Evolutionary conservation across 371 early-diverging fungal species (phyloP).

Genomic region (Rhizomucor miehei): DNA sequence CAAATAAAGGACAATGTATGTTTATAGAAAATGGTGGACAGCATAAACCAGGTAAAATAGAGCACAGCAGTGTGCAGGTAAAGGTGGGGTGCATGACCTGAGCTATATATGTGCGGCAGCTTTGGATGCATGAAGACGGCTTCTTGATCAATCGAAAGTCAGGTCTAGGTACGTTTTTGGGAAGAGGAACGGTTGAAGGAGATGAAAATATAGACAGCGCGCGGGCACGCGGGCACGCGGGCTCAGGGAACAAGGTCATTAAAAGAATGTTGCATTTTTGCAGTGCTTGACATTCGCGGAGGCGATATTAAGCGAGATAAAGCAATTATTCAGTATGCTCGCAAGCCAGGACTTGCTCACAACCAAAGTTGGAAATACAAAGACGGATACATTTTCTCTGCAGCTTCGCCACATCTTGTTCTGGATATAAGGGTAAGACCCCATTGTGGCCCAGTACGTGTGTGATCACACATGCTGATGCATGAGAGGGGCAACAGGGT

Average conservation of each 20-base stretch:
- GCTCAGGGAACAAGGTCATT: too few relatives aligned
- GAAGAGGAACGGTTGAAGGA: neutral
- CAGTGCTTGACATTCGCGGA: constrained; percentile 48
- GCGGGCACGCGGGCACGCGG: too few relatives aligned
- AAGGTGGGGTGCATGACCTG: neutral
- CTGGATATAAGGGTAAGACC: constrained; percentile 37
- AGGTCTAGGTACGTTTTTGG: constrained; percentile 34
- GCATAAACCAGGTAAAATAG: constrained; percentile 43
- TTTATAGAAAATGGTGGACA: constrained; percentile 44
- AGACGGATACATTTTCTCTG: constrained; percentile 42
- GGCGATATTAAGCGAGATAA: constrained; percentile 40
- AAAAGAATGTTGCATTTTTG: neutral
- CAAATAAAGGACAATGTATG: neutral
- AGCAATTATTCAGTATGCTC: constrained; percentile 44
- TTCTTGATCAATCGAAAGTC: constrained; percentile 52
- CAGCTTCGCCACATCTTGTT: constrained; percentile 36
- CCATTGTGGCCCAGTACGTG: too few relatives aligned
- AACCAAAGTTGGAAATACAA: constrained; percentile 50
- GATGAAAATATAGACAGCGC: neutral
- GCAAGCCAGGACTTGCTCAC: constrained; percentile 47
- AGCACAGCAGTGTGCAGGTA: too few relatives aligned
- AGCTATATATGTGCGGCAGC: constrained; percentile 16
- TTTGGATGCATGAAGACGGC: constrained; percentile 53
- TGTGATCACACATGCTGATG: neutral
- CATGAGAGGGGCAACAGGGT: constrained; percentile 15